Conservation (phyloP, 1,284 basidiomycete genomes). For the Ganoderma meredithae region DNA sequence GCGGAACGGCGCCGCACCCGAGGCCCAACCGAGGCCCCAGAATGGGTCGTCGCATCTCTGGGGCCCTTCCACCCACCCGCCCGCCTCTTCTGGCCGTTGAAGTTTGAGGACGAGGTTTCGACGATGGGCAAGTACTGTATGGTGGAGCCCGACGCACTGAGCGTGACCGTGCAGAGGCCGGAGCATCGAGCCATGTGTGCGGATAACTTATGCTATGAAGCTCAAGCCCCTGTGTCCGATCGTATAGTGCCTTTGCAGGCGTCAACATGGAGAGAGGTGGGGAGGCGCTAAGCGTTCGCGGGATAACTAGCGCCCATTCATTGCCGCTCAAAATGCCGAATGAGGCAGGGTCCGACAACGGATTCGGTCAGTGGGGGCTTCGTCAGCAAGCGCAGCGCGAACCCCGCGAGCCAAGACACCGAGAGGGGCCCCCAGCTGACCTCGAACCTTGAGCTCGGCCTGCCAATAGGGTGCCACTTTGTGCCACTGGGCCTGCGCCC, state of each 20-base stretch:
- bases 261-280: not conserved
- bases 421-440: not conserved
- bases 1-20: not conserved
- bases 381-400: not conserved
- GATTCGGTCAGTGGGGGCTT: not conserved
- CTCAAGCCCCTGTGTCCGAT: slow-evolving; percentile 1
- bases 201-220: not conserved
- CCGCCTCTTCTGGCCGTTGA: too few relatives aligned
- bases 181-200: not conserved
- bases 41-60: not conserved
- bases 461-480: not conserved
- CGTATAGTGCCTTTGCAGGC: not conserved
- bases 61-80: not conserved
- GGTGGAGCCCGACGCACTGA: not conserved
- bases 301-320: not conserved
- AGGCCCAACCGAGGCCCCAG: not conserved
- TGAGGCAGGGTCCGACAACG: not conserved
- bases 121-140: not conserved
- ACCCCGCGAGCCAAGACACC: slow-evolving; percentile 17
- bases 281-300: not conserved
- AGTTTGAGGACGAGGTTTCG: not conserved
- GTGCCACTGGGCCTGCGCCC: not conserved
- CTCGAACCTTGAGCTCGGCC: not conserved
- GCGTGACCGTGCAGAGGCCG: not conserved
- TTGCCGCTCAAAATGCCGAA: not conserved